Percentiles rank a stretch among this genome's conserved stretches.
Evolutionary conservation across 2,329 filamentous ascomycete genomes (phyloP).

Genomic region (Aspergillus hiratsukae): DNA sequence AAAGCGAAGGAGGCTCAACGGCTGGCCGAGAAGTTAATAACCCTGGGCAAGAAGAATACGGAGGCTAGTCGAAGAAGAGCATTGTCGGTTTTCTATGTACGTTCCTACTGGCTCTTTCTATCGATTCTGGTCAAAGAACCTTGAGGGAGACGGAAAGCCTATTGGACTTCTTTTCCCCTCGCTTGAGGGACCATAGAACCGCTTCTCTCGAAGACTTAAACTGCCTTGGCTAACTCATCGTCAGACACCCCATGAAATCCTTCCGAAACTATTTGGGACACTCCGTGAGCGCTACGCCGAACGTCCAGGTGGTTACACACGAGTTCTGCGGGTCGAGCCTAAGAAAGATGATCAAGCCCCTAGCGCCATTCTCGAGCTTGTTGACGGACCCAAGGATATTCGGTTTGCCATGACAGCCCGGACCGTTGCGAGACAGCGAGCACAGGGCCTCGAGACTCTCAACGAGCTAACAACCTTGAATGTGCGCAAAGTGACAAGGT

Average conservation of each 20-base stretch:
- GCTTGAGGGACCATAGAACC: neutral
- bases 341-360: constrained; percentile 81
- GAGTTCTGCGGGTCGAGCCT: constrained; percentile 87
- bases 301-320: constrained; percentile 88
- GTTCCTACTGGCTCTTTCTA: constrained; percentile 28
- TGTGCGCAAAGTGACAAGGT: constrained; percentile 76
- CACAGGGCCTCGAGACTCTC: constrained; percentile 52
- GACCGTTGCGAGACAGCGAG: constrained; percentile 62
- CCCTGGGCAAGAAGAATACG: constrained; percentile 87
- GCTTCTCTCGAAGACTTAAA: neutral
- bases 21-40: constrained; percentile 90
- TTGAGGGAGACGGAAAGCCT: neutral
- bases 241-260: constrained; percentile 39
- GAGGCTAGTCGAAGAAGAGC: constrained; percentile 71
- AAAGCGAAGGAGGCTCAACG: constrained; percentile 97
- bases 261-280: constrained; percentile 84
- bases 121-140: neutral
- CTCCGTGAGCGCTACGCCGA: constrained; percentile 72
- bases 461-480: constrained; percentile 73
- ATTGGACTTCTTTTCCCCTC: neutral
- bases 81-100: constrained; percentile 79
- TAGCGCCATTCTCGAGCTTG: constrained; percentile 87
- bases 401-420: constrained; percentile 91
- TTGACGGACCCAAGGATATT: constrained; percentile 91
- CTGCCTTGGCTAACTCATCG: neutral